Conservation (phyloP, 2,329 filamentous ascomycete species). For the Cordyceps fumosorosea region DNA sequence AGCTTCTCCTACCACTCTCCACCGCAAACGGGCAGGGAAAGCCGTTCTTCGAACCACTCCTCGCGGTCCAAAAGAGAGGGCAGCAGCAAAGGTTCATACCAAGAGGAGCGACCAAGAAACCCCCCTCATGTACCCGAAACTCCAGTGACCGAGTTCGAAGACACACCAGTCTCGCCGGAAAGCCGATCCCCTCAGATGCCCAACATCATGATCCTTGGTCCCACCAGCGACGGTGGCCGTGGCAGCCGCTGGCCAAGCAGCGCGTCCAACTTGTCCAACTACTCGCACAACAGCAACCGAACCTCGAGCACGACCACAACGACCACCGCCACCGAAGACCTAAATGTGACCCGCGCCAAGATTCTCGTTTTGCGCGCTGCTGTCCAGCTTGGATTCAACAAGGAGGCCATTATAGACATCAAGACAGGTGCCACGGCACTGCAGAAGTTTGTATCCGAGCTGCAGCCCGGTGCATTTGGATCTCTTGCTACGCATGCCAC, state of each 20-base stretch:
- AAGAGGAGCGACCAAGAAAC: slow-evolving; percentile 44
- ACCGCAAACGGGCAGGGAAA: slow-evolving; percentile 42
- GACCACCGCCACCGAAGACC: slow-evolving; percentile 61
- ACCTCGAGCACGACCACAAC: slow-evolving; percentile 69
- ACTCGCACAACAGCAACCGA: slow-evolving; percentile 62
- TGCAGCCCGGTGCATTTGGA: slow-evolving; percentile 75
- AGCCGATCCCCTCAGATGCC: slow-evolving; percentile 69
- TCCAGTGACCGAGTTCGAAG: slow-evolving; percentile 91
- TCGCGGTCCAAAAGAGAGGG: slow-evolving; percentile 45
- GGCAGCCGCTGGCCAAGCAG: slow-evolving; percentile 76
- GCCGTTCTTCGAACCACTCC: slow-evolving; percentile 44
- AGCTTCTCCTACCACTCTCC: slow-evolving; percentile 56
- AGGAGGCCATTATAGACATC: slow-evolving; percentile 42
- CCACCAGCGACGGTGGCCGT: slow-evolving; percentile 50
- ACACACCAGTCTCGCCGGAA: slow-evolving; percentile 76
- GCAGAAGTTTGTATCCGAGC: slow-evolving; percentile 66
- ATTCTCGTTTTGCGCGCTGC: slow-evolving; percentile 77
- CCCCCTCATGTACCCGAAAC: slow-evolving; percentile 66
- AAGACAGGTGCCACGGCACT: slow-evolving; percentile 48
- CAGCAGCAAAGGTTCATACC: slow-evolving; percentile 40
- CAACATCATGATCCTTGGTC: slow-evolving; percentile 82
- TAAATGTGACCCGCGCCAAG: slow-evolving; percentile 71
- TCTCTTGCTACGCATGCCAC: slow-evolving; percentile 61
- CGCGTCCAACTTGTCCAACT: slow-evolving; percentile 70
- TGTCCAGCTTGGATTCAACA: slow-evolving; percentile 74